Evolutionary conservation across 2,329 filamentous ascomycete species (phyloP), one percentile per base, ranked within the genome.

Genomic region (Neurospora crassa): DNA sequence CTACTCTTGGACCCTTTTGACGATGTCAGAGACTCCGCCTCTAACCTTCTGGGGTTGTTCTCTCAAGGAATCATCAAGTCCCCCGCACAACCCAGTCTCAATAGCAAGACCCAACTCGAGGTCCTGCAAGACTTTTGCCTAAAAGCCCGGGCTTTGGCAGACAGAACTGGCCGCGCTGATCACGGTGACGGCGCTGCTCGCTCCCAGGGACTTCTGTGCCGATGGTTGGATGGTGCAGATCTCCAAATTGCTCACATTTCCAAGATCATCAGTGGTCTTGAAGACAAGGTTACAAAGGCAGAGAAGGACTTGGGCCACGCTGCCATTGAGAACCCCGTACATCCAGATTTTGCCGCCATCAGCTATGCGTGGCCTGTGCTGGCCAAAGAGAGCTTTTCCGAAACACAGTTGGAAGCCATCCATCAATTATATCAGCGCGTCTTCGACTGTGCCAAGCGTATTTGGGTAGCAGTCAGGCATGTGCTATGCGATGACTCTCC

Each of bases 401-500:
- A 79, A 8, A 75, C 74, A 0, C 79, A 84, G 18, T 67, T 84
- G 0, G 74, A 79, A 0, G 73, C 75, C 3, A 78, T 87, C 5
- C 76, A 77, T 40, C 70, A 74, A 1, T 72, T 89, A 1, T 88
- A 91, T 73, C 73, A 79, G 2, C 86, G 87, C 3, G 85, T 94
- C 1, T 81, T 92, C 14, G 76, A 78, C 1, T 84, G 86, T 72
- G 91, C 93, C 71, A 81, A 85, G 68, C 84, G 86, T n/a, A 88
- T 97, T 7, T 99, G 96, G 96, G 77, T 82, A 0, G 86, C 88
- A 37, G 93, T 97, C 5, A 88, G 88, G 75, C 86, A 90, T 69
- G 88, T 96, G 4, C 86, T 99, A 0, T 99, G 96, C 77, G 91
- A 97, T 74, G 96, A 97, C 80, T 97, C 96, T 0, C 96, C 96